Conservation (phyloP, 805 yeast genomes). For the Blastobotrys muscicola region DNA sequence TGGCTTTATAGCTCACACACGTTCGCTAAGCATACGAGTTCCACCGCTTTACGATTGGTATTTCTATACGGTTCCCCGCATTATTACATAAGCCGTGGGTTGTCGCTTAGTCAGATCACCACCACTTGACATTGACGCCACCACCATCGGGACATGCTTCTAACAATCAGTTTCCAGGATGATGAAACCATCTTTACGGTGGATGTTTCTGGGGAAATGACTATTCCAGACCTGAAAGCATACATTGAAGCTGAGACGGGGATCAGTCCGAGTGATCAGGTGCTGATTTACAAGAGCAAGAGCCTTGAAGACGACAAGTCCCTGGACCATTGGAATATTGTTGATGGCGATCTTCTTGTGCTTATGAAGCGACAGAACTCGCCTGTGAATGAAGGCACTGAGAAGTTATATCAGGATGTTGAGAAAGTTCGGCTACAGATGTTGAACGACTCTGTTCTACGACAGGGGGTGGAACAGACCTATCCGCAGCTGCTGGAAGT, state of each 20-base stretch:
- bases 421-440: constrained; percentile 29
- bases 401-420: constrained; percentile 14
- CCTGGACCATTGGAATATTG: constrained; percentile 39
- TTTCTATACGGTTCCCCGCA: no score
- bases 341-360: constrained; percentile 52
- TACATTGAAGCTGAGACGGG: constrained; percentile 62
- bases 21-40: no score
- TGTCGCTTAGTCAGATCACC: not conserved
- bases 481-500: constrained; percentile 42
- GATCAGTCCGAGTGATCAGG: constrained; percentile 38
- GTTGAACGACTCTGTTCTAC: constrained; percentile 25
- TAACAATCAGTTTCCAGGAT: constrained; percentile 41
- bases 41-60: no score
- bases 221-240: constrained; percentile 60
- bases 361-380: constrained; percentile 7
- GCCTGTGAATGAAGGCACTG: constrained; percentile 1
- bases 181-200: constrained; percentile 43
- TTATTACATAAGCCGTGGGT: no score
- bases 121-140: not conserved
- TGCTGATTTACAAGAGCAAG: constrained; percentile 39
- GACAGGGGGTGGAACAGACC: constrained; percentile 26
- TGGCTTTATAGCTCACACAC: no score
- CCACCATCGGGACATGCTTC: constrained; percentile 31
- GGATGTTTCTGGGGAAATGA: constrained; percentile 58
- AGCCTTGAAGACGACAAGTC: constrained; percentile 28